These are phyloP conservation scores for Botrytis medusae DNA, from an alignment of 2,329 filamentous ascomycete species.

Conservation along the genomic window DNA sequence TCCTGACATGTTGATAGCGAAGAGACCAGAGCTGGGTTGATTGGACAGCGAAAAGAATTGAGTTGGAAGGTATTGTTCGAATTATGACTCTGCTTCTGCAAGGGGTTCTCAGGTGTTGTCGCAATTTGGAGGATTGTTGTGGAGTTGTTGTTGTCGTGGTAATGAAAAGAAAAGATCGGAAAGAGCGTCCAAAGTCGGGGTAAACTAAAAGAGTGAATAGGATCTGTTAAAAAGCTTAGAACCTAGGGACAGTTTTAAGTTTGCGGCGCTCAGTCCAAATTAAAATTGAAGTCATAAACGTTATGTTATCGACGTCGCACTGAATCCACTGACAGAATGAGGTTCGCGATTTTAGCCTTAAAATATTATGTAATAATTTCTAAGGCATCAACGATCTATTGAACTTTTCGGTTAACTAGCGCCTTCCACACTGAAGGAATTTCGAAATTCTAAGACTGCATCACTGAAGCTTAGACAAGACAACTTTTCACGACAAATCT, in stretches of 20 bases:
- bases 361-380: not conserved
- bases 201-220: conserved; percentile 13
- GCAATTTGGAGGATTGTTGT: conserved; percentile 2
- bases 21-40: not conserved
- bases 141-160: conserved; percentile 1
- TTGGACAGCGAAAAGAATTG: not conserved
- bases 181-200: conserved; percentile 2
- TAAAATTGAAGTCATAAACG: not conserved
- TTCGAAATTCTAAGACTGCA: conserved; percentile 25
- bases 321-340: not conserved
- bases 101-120: conserved; percentile 15
- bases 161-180: conserved; percentile 6
- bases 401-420: conserved; percentile 22
- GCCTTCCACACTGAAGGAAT: conserved; percentile 25
- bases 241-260: not conserved
- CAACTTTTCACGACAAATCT: conserved; percentile 31
- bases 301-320: conserved; percentile 16
- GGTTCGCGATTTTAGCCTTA: not conserved
- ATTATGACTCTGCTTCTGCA: conserved; percentile 6
- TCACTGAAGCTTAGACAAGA: conserved; percentile 25
- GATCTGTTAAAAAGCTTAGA: conserved; percentile 5
- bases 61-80: not conserved
- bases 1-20: conserved; percentile 31
- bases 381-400: conserved; percentile 5
- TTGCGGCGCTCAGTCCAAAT: not conserved